phyloP scores from a whole-genome alignment of 2,329 filamentous ascomycete species.

The Fusarium foetens region DNA sequence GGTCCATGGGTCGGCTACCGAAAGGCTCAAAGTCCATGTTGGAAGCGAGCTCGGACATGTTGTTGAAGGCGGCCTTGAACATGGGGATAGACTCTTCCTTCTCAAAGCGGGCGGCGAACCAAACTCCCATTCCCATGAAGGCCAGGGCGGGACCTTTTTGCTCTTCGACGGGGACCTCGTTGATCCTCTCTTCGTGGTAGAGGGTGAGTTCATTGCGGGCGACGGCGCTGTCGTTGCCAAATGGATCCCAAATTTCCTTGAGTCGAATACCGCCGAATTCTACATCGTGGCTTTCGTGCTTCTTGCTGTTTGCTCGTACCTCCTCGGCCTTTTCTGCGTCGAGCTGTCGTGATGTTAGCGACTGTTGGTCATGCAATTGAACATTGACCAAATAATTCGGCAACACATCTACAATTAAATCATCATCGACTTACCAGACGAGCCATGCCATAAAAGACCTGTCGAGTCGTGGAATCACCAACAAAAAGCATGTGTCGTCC shows the following conservation, averaged over 20 bases:
- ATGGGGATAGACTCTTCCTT: conserved; percentile 25
- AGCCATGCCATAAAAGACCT: conserved; percentile 65
- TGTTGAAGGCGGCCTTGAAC: conserved; percentile 27
- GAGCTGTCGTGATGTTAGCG: conserved; percentile 26
- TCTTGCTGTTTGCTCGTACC: conserved; percentile 18
- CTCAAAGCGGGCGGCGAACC: conserved; percentile 41
- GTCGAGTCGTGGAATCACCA: conserved; percentile 68
- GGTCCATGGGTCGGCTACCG: conserved; percentile 38
- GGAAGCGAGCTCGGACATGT: conserved; percentile 34
- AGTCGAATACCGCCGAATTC: conserved; percentile 33
- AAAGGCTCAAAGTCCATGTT: conserved; percentile 29
- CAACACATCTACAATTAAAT: background rate
- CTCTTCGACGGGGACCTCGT: conserved; percentile 19
- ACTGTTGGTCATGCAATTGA: background rate
- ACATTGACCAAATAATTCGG: background rate
- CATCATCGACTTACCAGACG: conserved; percentile 39
- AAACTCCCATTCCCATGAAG: conserved; percentile 42
- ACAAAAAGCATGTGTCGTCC: conserved; percentile 64
- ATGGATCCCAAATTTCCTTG: conserved; percentile 70
- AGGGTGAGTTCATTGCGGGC: conserved; percentile 37
- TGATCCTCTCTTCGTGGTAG: conserved; percentile 30
- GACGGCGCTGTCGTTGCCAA: conserved; percentile 38
- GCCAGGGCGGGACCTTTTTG: conserved; percentile 40
- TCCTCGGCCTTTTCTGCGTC: conserved; percentile 33
- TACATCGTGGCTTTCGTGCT: conserved; percentile 36